phyloP scores from a whole-genome alignment of 495 filamentous ascomycete species.

The Penicillium soppii region DNA sequence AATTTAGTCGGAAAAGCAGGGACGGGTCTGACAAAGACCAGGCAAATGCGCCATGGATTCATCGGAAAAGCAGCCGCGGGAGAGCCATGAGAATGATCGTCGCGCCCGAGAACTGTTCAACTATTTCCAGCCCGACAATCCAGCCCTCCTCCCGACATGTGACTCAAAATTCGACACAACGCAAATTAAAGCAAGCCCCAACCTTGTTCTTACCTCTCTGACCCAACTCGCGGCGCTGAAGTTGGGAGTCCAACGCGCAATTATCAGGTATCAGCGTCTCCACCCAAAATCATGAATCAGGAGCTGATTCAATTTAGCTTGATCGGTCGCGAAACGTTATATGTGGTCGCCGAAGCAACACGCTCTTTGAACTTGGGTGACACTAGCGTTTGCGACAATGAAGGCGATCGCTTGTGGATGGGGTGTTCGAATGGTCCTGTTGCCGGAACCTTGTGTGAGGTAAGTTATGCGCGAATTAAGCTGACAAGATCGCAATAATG shows the following conservation, averaged over 20 bases:
- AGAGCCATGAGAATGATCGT: constrained; percentile 2
- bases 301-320: constrained; percentile 3
- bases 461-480: background rate
- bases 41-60: no score
- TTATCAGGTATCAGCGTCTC: constrained; percentile 34
- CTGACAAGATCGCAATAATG: no score
- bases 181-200: constrained; percentile 18
- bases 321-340: constrained; percentile 36
- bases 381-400: constrained; percentile 26
- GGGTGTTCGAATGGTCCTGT: constrained; percentile 43
- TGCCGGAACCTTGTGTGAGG: constrained; percentile 42
- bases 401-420: constrained; percentile 46
- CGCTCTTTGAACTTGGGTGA: constrained; percentile 43
- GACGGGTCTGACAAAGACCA: no score
- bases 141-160: constrained; percentile 20
- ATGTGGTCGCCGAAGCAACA: constrained; percentile 49
- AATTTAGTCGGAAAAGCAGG: no score
- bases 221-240: constrained; percentile 40
- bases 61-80: background rate
- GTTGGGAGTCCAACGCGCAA: constrained; percentile 37
- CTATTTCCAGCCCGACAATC: constrained; percentile 26
- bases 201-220: constrained; percentile 39
- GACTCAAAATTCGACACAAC: background rate
- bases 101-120: constrained; percentile 21
- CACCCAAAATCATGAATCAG: background rate